These are phyloP conservation scores for Phoma sp. DNA, from an alignment of 2,329 filamentous ascomycete genomes.

Conservation along the genomic window DNA sequence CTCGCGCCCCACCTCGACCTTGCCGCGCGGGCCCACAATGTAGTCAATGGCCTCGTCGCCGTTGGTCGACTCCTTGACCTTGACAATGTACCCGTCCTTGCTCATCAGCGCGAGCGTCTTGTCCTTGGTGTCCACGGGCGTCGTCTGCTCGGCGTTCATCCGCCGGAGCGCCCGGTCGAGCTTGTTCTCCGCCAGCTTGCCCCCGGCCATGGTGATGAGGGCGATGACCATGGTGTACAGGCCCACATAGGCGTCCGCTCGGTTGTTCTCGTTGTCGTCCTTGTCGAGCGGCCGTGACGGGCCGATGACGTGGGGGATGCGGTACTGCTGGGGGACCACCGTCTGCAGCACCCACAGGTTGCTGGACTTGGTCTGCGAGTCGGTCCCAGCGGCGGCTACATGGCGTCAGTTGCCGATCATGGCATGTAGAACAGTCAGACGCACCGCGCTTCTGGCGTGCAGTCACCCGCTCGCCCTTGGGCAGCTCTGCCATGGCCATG, in stretches of 20 bases:
- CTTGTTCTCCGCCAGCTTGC: constrained; percentile 76
- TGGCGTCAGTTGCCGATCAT: constrained; percentile 1
- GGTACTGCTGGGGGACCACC: constrained; percentile 72
- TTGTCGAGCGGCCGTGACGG: constrained; percentile 67
- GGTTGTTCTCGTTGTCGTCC: constrained; percentile 48
- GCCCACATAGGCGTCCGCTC: constrained; percentile 80
- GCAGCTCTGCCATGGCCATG: constrained; percentile 90
- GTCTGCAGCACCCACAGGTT: constrained; percentile 80
- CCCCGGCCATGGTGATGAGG: constrained; percentile 75
- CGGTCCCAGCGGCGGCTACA: constrained; percentile 62
- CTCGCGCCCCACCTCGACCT: constrained; percentile 80
- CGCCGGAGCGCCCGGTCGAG: constrained; percentile 76
- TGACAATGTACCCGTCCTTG: constrained; percentile 83
- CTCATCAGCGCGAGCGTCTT: constrained; percentile 75
- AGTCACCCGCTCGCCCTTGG: constrained; percentile 79
- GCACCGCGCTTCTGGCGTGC: constrained; percentile 78
- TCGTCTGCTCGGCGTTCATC: constrained; percentile 76
- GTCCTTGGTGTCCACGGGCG: constrained; percentile 76
- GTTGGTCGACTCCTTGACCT: constrained; percentile 69
- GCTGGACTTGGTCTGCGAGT: constrained; percentile 58
- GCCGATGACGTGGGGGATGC: constrained; percentile 67
- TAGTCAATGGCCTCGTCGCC: constrained; percentile 82
- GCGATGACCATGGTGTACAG: constrained; percentile 82
- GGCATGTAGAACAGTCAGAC: constrained; percentile 20
- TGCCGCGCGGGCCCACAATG: constrained; percentile 83